Percentiles rank a stretch among this genome's conserved stretches.
Evolutionary conservation across 108 stramenopile species (phyloP).

Genomic region (Parietichytrium sp.): DNA sequence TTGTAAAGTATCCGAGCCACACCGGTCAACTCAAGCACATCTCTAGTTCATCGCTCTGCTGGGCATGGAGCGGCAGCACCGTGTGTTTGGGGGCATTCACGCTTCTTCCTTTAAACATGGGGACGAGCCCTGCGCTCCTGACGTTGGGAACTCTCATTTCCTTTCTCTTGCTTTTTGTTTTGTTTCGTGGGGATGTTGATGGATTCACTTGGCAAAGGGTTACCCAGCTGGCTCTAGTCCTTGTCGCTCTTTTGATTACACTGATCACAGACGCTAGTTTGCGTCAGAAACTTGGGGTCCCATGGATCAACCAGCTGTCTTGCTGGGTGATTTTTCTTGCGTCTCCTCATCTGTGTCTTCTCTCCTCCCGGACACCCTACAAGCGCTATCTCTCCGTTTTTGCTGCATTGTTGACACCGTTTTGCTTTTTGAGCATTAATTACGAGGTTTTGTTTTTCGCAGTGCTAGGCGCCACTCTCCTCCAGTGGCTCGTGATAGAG

Average conservation of each 20-base stretch:
- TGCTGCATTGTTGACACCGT: neutral
- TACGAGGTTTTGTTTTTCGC: constrained; percentile 12
- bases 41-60: neutral
- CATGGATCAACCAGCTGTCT: neutral
- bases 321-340: neutral
- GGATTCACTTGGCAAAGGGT: neutral
- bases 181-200: constrained; percentile 4
- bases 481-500: constrained; percentile 23
- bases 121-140: neutral
- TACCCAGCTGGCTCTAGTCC: neutral
- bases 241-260: neutral
- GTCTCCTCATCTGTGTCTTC: neutral
- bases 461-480: constrained; percentile 6
- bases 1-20: neutral
- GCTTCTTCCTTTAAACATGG: neutral
- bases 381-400: constrained; percentile 24
- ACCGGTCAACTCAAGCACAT: constrained; percentile 1
- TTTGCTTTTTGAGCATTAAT: neutral
- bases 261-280: neutral
- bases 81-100: neutral
- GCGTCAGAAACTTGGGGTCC: neutral
- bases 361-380: constrained; percentile 6
- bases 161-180: neutral
- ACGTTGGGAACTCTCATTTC: neutral
- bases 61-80: neutral